Evolutionary conservation across 768 basidiomycete genomes (phyloP).

Genomic region (Fibroporia radiculosa): DNA sequence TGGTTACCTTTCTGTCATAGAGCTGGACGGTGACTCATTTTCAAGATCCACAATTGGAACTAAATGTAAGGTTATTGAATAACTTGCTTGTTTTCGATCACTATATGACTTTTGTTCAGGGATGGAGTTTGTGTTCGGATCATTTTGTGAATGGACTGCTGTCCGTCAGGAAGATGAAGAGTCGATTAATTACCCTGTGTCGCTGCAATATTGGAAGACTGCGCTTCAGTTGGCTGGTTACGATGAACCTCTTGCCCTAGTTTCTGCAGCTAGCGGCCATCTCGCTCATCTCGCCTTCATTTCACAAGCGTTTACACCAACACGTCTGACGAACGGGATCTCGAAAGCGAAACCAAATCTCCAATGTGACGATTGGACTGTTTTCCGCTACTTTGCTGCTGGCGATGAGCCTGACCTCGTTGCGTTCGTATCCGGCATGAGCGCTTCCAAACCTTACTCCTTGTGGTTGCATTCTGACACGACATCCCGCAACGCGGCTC

Average conservation of each 20-base stretch:
- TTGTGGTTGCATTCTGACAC: constrained; percentile 8
- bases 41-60: constrained; percentile 2
- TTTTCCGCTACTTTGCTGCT: neutral
- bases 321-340: neutral
- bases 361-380: too few relatives aligned
- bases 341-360: too few relatives aligned
- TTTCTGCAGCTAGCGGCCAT: constrained; percentile 3
- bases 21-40: constrained; percentile 11
- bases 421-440: neutral
- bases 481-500: neutral
- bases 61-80: constrained; percentile 10
- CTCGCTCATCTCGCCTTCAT: constrained; percentile 5
- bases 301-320: too few relatives aligned
- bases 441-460: neutral
- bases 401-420: neutral
- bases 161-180: constrained; percentile 5
- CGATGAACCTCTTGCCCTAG: neutral
- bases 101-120: constrained; percentile 1
- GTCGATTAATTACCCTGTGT: neutral
- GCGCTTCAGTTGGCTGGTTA: constrained; percentile 1
- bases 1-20: constrained; percentile 9
- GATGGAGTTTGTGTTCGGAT: constrained; percentile 9
- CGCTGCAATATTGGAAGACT: constrained; percentile 1
- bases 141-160: constrained; percentile 14
- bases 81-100: neutral